Percentiles rank a stretch among this genome's conserved stretches.
These are phyloP conservation scores for Eremochloa ophiuroides DNA, from an alignment of 176 grass and related monocot genomes.

Conservation along the genomic window DNA sequence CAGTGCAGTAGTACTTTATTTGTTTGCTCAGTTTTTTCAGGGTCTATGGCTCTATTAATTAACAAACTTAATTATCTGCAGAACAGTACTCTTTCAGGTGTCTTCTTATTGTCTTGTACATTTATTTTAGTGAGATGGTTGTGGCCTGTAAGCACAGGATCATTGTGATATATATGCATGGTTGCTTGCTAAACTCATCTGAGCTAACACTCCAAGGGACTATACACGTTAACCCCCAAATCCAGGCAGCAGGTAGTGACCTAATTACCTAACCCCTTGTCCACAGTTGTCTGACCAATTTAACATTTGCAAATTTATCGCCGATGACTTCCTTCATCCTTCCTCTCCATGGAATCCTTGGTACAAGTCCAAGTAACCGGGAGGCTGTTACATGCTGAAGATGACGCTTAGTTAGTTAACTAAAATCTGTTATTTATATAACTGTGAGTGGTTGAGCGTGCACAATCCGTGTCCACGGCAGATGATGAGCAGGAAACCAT, in stretches of 20 bases:
- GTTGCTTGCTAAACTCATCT: constrained; percentile 6
- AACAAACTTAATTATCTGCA: neutral
- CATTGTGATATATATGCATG: neutral
- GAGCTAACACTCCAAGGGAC: neutral
- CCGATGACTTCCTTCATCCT: neutral
- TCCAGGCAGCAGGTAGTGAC: neutral
- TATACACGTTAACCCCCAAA: neutral
- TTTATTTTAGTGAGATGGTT: neutral
- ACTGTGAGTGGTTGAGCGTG: neutral
- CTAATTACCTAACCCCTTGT: neutral
- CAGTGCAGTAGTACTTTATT: neutral
- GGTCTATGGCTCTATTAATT: neutral
- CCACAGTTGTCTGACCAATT: neutral
- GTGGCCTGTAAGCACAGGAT: neutral
- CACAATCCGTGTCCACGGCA: neutral
- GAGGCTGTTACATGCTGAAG: neutral
- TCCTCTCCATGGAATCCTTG: too few species aligned
- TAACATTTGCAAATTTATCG: neutral
- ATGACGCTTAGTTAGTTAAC: neutral
- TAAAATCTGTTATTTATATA: neutral
- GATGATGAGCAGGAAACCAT: neutral
- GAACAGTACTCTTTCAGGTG: neutral
- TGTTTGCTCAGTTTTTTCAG: neutral
- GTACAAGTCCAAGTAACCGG: constrained; percentile 1
- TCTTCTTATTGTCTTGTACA: neutral